Evolutionary conservation across 176 grass and related monocot genomes (phyloP), one percentile per base, ranked within the genome.

Genomic region (Metroxylon sagu): DNA sequence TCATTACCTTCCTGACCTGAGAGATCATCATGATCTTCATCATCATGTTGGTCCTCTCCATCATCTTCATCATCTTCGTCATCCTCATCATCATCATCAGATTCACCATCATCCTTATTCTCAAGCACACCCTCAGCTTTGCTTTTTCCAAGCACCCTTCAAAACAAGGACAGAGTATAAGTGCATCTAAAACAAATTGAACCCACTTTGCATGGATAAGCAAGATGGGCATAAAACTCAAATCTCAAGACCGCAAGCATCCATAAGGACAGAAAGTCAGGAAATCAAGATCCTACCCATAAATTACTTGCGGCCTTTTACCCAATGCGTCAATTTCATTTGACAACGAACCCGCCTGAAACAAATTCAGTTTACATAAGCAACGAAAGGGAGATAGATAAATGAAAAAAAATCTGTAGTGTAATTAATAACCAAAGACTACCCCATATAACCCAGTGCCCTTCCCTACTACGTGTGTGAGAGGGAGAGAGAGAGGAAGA

Each of bases 21-120:
- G 19, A 70, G 48, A 19, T 85, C 81, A 48, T 85, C 85, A 4
- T 64, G 78, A 51, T 65, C 82, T 17, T 77, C 82, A 17, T 83
- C 79, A 19, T 85, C 82, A 18, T 67, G 71, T 10, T 55, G 71
- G 21, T 28, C 85, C 5, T 50, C 83, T 3, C 70, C 72, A 14
- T 79, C 79, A 0, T 85, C 75, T 1, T 95, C 79, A 0, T 89
- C 81, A 0, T 79, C 80, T 0, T 88, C 89, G 0, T 88, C 80
- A 0, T 87, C 82, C 0, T 89, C 90, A 0, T 89, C 85, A 0
- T 95, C 81, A 0, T 85, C 75, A 29, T 95, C 89, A 0, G 81
- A 88, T 0, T 87, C 84, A 0, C 71, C 88, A 6, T 73, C 80
- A 30, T 89, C 90, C 71, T 89, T 89, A 53, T 83, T 81, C 64